phyloP scores from a whole-genome alignment of 495 filamentous ascomycete genomes.

The Hypomontagnella monticulosa region DNA sequence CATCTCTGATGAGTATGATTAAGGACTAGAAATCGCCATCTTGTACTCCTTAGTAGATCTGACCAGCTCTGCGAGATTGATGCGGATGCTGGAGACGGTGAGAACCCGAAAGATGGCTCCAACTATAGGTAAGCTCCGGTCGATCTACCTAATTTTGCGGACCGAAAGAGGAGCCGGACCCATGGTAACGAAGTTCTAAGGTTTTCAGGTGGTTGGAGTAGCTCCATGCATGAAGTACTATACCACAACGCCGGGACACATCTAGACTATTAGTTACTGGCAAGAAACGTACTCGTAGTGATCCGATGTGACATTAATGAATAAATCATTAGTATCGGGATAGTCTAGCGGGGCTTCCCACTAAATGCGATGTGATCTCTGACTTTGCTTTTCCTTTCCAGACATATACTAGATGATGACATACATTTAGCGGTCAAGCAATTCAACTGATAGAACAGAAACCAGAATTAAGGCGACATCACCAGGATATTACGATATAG shows the following conservation, averaged over 20 bases:
- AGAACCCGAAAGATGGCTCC: constrained; percentile 10
- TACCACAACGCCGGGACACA: constrained; percentile 14
- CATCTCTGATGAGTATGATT: background rate
- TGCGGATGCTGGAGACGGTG: constrained; percentile 23
- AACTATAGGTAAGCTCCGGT: constrained; percentile 8
- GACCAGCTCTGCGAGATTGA: constrained; percentile 1
- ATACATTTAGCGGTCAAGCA: background rate
- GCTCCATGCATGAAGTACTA: background rate
- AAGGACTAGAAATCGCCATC: background rate
- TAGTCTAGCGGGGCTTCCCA: background rate
- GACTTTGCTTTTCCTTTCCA: constrained; percentile 18
- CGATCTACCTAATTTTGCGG: constrained; percentile 2
- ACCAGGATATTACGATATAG: background rate
- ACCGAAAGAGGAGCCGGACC: background rate
- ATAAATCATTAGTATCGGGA: background rate
- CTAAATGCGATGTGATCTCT: background rate
- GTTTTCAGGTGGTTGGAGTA: constrained; percentile 15
- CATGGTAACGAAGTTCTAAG: background rate
- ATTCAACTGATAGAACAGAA: background rate
- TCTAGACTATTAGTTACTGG: constrained; percentile 5
- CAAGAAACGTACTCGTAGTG: background rate
- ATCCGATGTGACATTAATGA: constrained; percentile 23
- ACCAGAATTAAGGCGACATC: background rate
- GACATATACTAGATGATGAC: background rate
- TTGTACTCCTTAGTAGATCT: background rate